These are phyloP conservation scores for Aspergillus fijiensis DNA, from an alignment of 2,329 filamentous ascomycete genomes.

Conservation along the genomic window DNA sequence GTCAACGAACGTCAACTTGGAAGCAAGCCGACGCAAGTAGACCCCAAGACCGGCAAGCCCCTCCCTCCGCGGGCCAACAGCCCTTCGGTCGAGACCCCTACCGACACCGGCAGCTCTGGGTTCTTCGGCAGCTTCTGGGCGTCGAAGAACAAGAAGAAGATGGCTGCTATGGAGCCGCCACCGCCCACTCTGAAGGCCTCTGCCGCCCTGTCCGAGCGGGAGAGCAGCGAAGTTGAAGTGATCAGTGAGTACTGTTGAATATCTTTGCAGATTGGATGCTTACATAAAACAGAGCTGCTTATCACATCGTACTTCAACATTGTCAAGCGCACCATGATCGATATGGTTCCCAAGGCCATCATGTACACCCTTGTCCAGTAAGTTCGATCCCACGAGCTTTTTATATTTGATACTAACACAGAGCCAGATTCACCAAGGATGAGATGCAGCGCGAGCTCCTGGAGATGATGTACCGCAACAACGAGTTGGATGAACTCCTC, in stretches of 20 bases:
- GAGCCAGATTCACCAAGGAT: slow-evolving; percentile 79
- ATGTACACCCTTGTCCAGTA: slow-evolving; percentile 97
- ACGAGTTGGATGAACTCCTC: slow-evolving; percentile 87
- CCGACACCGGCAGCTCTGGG: slow-evolving; percentile 59
- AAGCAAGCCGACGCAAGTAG: slow-evolving; percentile 84
- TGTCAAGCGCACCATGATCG: slow-evolving; percentile 96
- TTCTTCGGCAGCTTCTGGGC: slow-evolving; percentile 99
- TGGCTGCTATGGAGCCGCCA: slow-evolving; percentile 97
- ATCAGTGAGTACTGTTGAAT: slow-evolving; percentile 68
- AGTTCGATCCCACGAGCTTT: slow-evolving; percentile 41
- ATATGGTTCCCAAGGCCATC: slow-evolving; percentile 99
- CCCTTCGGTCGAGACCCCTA: slow-evolving; percentile 63
- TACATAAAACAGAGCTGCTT: slow-evolving; percentile 67
- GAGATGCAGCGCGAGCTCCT: slow-evolving; percentile 97
- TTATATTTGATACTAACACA: slow-evolving; percentile 10
- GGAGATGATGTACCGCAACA: slow-evolving; percentile 93
- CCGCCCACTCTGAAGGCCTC: slow-evolving; percentile 92
- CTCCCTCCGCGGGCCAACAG: slow-evolving; percentile 75
- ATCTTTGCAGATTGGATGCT: slow-evolving; percentile 5
- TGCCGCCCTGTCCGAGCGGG: slow-evolving; percentile 88
- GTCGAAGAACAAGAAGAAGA: slow-evolving; percentile 99
- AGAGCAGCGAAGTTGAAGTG: slow-evolving; percentile 94
- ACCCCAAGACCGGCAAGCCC: slow-evolving; percentile 97
- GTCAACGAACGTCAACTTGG: slow-evolving; percentile 88
- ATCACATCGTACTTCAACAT: slow-evolving; percentile 99